Evolutionary conservation across 2,329 filamentous ascomycete genomes (phyloP).

Genomic region (Zalaria obscura): DNA sequence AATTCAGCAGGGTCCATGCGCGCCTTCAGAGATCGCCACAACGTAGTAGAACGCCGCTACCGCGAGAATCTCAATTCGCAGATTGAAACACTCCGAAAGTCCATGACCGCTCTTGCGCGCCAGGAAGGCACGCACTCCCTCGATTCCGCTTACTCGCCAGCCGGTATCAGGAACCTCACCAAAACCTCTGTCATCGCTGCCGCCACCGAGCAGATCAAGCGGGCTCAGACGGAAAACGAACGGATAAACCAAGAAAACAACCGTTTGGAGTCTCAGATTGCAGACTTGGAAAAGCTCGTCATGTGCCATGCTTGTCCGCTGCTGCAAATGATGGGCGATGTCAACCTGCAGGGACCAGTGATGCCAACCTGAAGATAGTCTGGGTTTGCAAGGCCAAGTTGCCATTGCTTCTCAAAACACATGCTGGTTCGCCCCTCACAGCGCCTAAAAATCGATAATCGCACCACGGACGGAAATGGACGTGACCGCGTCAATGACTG

Average conservation of each 20-base stretch:
- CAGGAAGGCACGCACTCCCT: conserved; percentile 27
- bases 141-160: not conserved
- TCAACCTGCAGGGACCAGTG: conserved; percentile 11
- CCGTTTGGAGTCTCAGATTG: conserved; percentile 22
- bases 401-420: no score
- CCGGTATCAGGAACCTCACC: conserved; percentile 18
- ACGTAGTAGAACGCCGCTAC: conserved; percentile 32
- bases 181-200: conserved; percentile 33
- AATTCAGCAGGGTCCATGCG: no score
- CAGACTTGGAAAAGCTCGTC: conserved; percentile 28
- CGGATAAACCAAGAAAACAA: conserved; percentile 23
- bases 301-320: conserved; percentile 32
- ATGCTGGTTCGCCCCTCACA: no score
- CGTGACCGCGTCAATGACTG: no score
- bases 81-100: conserved; percentile 25
- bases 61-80: conserved; percentile 32
- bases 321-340: conserved; percentile 28
- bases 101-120: conserved; percentile 25
- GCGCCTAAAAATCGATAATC: no score
- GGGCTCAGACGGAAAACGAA: conserved; percentile 28
- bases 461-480: no score
- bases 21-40: conserved; percentile 16
- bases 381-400: no score
- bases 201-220: conserved; percentile 31
- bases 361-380: no score